Evolutionary conservation across 345 rosid species (phyloP).

Genomic region (Citrus sp.): DNA sequence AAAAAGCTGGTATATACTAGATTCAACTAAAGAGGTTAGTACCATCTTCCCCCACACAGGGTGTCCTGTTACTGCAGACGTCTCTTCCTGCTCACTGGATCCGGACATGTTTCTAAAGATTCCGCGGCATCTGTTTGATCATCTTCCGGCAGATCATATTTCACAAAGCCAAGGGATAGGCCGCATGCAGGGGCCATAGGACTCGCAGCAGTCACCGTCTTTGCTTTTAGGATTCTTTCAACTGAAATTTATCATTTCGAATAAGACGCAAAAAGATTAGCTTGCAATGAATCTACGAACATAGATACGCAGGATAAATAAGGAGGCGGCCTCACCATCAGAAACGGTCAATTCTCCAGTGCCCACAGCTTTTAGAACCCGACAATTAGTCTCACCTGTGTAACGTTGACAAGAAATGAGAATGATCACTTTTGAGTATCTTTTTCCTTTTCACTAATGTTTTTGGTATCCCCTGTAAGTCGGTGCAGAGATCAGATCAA

Average conservation of each 20-base stretch:
- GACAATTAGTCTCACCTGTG: slow-evolving; percentile 86
- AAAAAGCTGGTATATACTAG: background rate
- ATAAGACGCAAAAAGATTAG: background rate
- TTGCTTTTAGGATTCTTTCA: slow-evolving; percentile 64
- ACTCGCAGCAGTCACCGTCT: slow-evolving; percentile 60
- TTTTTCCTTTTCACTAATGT: background rate
- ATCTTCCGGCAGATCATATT: slow-evolving; percentile 53
- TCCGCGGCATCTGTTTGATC: background rate
- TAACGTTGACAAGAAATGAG: slow-evolving; percentile 6
- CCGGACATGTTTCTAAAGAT: background rate
- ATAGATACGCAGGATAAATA: too few relatives aligned
- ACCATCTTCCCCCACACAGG: too few relatives aligned
- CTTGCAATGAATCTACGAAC: background rate
- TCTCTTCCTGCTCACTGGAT: background rate
- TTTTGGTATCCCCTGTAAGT: background rate
- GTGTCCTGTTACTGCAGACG: too few relatives aligned
- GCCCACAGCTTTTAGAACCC: slow-evolving; percentile 87
- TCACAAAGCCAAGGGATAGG: slow-evolving; percentile 80
- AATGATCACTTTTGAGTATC: background rate
- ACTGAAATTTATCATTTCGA: slow-evolving; percentile 35
- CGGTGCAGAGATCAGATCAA: background rate
- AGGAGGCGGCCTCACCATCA: slow-evolving; percentile 53
- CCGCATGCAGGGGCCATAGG: slow-evolving; percentile 92
- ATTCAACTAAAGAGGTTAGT: background rate
- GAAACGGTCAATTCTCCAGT: slow-evolving; percentile 59